Evolutionary conservation across 768 basidiomycete genomes (phyloP), one percentile per base, ranked within the genome.

Genomic region (Amanita molliuscula): DNA sequence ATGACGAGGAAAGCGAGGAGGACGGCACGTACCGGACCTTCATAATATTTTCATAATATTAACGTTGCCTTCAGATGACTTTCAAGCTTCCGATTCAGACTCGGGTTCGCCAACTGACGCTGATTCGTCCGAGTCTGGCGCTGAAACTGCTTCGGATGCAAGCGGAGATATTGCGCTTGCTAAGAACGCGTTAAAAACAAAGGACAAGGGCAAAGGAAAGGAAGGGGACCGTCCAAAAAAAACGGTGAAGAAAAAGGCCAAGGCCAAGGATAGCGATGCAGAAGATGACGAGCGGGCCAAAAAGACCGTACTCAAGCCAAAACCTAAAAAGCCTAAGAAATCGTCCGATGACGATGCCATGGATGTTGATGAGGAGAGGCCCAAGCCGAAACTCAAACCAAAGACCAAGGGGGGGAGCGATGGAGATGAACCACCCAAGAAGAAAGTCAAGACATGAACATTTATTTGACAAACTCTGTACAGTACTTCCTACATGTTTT

Each of bases 81-180:
- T 98, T 78, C 67, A 82, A 53, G 92, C 83, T 6, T 90, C 86
- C 6, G 83, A 71, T 1, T 88, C 87, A 0, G 93, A 96, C 59
- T 74, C 71, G 40, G 93, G 94, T n/a, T 96, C 94, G 3, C 89
- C 94, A 0, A 84, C 80, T 34, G 85, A 78, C 13, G 75, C 69
- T 31, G 88, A 87, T 45, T 78, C 79, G 1, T 80, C 78, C 66
- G 71, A 60, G 4, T 86, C 82, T 26, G 84, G 80, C 3, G 87
- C 82, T 1, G 76, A 81, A 50, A 90, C 87, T 4, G 89, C 86
- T 9, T 90, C 89, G 0, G 88, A 90, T 59, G 88, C 86, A 37
- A 85, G 82, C 53, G 89, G 88, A 26, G 88, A 91, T 60, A 77
- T 77, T 48, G 81, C 79, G 46, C 59, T 88, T 56, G 67, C 74